phyloP scores from a whole-genome alignment of 768 basidiomycete genomes.

The Kwoniella sp. region DNA sequence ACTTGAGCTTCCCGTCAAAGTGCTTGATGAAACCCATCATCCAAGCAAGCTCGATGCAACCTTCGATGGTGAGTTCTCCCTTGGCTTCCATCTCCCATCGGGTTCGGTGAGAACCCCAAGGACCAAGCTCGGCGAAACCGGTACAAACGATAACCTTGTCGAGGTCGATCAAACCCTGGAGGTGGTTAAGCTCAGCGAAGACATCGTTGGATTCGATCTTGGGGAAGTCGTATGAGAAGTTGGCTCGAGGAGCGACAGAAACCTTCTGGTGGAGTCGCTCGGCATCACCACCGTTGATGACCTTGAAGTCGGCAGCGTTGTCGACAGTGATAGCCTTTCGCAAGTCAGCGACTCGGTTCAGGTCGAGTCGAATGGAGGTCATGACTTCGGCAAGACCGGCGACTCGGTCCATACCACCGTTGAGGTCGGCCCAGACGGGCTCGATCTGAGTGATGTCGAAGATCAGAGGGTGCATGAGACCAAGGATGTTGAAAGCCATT shows the following conservation, averaged over 20 bases:
- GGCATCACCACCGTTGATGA: constrained; percentile 82
- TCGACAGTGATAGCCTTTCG: constrained; percentile 91
- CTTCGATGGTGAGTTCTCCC: constrained; percentile 96
- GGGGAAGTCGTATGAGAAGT: constrained; percentile 96
- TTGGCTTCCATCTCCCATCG: constrained; percentile 99
- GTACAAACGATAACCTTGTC: constrained; percentile 96
- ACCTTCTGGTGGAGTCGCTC: constrained; percentile 91
- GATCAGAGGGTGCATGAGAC: constrained; percentile 96
- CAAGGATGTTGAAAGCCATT: constrained; percentile 99
- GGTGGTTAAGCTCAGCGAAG: constrained; percentile 71
- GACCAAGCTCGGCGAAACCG: constrained; percentile 95
- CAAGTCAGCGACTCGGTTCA: constrained; percentile 85
- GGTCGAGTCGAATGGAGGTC: constrained; percentile 73
- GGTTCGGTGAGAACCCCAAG: constrained; percentile 97
- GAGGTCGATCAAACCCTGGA: constrained; percentile 86
- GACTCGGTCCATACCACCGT: constrained; percentile 96
- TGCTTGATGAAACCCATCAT: constrained; percentile 99
- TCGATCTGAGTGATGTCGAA: constrained; percentile 99
- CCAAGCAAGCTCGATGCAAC: constrained; percentile 99
- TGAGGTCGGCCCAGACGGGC: constrained; percentile 98
- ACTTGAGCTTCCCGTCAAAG: constrained; percentile 94
- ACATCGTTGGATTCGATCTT: constrained; percentile 69
- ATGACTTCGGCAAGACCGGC: constrained; percentile 93
- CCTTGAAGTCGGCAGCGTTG: constrained; percentile 93
- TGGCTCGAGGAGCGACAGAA: constrained; percentile 91